Evolutionary conservation across 805 yeast genomes (phyloP).

Genomic region (Candida multigemmis): DNA sequence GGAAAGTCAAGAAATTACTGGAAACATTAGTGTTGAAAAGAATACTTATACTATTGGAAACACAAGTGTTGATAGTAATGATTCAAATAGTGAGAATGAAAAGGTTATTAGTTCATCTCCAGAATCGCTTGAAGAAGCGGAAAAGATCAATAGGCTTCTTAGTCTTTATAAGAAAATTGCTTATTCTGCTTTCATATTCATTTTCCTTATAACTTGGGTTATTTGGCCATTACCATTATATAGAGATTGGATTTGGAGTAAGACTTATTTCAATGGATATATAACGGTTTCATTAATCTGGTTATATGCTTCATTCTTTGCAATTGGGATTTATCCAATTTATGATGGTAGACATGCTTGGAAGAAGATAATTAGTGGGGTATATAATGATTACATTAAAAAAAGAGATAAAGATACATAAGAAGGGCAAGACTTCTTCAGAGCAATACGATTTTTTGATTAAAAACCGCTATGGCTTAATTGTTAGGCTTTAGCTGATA

Average conservation of each 20-base stretch:
- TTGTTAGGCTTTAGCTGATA: too few species aligned
- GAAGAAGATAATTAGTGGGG: slow-evolving; percentile 11
- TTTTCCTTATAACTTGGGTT: slow-evolving; percentile 26
- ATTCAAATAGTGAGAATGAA: slow-evolving; percentile 1
- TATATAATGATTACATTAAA: slow-evolving; percentile 8
- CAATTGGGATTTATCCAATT: slow-evolving; percentile 24
- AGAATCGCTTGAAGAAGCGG: slow-evolving; percentile 1
- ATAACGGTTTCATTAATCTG: slow-evolving; percentile 28
- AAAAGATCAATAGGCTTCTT: slow-evolving; percentile 4
- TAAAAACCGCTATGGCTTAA: too few species aligned
- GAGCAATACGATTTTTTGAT: too few species aligned
- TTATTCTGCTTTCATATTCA: slow-evolving; percentile 12
- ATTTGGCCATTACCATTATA: slow-evolving; percentile 36
- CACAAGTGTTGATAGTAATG: slow-evolving; percentile 1
- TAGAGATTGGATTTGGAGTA: slow-evolving; percentile 31
- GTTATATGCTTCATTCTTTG: slow-evolving; percentile 25
- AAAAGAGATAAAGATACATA: too few species aligned
- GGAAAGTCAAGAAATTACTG: too few species aligned
- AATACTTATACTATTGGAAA: background rate
- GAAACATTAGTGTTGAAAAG: slow-evolving; percentile 1
- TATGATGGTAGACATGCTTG: slow-evolving; percentile 25
- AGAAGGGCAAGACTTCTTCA: too few species aligned
- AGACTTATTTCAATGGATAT: slow-evolving; percentile 27
- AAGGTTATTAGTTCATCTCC: background rate
- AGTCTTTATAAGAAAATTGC: slow-evolving; percentile 14